Evolutionary conservation across 2,329 filamentous ascomycete genomes (phyloP).

Genomic region (Curvularia lunata): DNA sequence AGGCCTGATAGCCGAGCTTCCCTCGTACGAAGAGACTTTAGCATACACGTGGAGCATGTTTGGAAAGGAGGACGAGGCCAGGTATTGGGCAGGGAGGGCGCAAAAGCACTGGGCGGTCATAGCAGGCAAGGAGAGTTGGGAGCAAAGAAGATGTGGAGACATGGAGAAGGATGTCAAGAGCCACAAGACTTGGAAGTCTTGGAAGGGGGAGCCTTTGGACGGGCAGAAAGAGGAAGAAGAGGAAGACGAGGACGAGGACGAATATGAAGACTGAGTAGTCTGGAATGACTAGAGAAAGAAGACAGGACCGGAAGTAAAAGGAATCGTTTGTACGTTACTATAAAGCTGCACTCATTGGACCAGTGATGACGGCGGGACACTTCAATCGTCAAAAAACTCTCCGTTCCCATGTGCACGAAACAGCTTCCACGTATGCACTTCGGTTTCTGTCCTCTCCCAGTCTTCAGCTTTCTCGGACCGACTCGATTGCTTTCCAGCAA

Average conservation of each 20-base stretch:
- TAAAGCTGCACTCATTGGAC: background rate
- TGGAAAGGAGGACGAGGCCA: slow-evolving; percentile 33
- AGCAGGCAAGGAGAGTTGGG: slow-evolving; percentile 36
- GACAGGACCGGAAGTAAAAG: too few relatives aligned
- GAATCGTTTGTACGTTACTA: background rate
- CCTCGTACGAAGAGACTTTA: slow-evolving; percentile 42
- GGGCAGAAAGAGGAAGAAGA: slow-evolving; percentile 6
- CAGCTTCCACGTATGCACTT: slow-evolving; percentile 10
- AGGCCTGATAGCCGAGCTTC: slow-evolving; percentile 30
- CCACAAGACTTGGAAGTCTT: slow-evolving; percentile 37
- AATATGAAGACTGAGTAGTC: background rate
- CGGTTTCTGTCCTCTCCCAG: slow-evolving; percentile 2
- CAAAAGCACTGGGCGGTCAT: slow-evolving; percentile 34
- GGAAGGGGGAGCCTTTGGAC: slow-evolving; percentile 33
- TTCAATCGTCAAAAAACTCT: slow-evolving; percentile 12
- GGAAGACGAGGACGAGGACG: slow-evolving; percentile 3
- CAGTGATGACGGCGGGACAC: background rate
- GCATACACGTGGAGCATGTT: slow-evolving; percentile 42
- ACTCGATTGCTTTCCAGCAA: background rate
- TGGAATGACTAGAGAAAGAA: background rate
- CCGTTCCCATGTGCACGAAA: slow-evolving; percentile 6
- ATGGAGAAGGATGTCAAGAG: slow-evolving; percentile 31
- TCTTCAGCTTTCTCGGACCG: background rate
- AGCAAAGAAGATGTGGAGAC: slow-evolving; percentile 30
- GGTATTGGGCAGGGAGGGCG: slow-evolving; percentile 39